A percentile compares a stretch with the other conserved stretches of the same genome.
Evolutionary conservation across 768 basidiomycete species (phyloP).

Genomic region (Trametes coccinea): DNA sequence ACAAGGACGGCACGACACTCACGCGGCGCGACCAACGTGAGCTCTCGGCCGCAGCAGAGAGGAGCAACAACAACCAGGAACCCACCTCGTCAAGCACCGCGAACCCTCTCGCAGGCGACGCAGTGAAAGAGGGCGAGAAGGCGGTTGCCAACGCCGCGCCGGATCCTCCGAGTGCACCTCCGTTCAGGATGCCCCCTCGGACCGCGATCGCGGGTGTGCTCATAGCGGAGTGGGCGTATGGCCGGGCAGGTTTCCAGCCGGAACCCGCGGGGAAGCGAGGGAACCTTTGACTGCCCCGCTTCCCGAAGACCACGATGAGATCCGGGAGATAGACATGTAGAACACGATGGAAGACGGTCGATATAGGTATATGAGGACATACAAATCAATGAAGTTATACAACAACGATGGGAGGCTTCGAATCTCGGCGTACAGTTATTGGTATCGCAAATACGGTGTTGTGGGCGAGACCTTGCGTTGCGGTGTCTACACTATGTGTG

Average conservation of each 20-base stretch:
- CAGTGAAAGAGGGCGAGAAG: conserved; percentile 26
- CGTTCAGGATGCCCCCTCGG: conserved; percentile 72
- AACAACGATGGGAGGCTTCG: not conserved
- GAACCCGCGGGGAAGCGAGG: conserved; percentile 4
- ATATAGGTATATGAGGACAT: not conserved
- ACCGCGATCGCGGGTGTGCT: conserved; percentile 85
- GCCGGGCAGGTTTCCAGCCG: conserved; percentile 41
- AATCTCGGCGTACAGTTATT: not conserved
- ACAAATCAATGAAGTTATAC: conserved; percentile 8
- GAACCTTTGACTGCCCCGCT: conserved; percentile 4
- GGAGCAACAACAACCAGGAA: conserved; percentile 14
- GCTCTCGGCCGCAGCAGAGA: conserved; percentile 36
- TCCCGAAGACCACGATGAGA: not conserved
- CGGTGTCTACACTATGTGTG: conserved; percentile 2
- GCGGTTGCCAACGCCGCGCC: conserved; percentile 24
- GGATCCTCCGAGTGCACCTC: conserved; percentile 25
- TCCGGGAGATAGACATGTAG: conserved; percentile 13
- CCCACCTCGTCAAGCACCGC: conserved; percentile 4
- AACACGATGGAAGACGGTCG: not conserved
- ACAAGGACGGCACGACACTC: conserved; percentile 51
- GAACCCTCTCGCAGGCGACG: conserved; percentile 31
- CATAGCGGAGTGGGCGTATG: conserved; percentile 78
- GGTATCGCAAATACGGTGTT: conserved; percentile 1
- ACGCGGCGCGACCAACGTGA: conserved; percentile 51
- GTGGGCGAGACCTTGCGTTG: not conserved